A percentile compares a stretch with the other conserved stretches of the same genome.
phyloP scores from a whole-genome alignment of 176 grass and related monocot species.

The Thalia dealbata region DNA sequence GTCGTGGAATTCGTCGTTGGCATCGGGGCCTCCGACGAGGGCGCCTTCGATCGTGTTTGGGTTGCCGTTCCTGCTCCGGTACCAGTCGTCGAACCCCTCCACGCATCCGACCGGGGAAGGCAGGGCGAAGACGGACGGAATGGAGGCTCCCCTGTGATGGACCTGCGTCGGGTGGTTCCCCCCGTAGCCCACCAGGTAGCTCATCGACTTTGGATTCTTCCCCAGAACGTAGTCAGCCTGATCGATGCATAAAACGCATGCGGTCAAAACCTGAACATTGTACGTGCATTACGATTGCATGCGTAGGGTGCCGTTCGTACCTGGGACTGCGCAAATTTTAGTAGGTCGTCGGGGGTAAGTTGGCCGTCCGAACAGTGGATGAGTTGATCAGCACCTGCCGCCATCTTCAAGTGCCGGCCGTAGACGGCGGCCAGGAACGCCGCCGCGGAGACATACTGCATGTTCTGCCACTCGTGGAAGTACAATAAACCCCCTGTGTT shows the following conservation, averaged over 20 bases:
- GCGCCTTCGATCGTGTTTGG: conserved; percentile 65
- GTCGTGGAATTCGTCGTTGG: conserved; percentile 54
- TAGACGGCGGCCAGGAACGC: conserved; percentile 72
- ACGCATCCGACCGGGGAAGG: conserved; percentile 40
- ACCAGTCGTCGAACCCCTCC: conserved; percentile 77
- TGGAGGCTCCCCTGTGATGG: conserved; percentile 88
- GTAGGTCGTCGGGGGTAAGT: conserved; percentile 37
- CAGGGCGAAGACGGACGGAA: conserved; percentile 39
- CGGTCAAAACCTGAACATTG: too few species aligned
- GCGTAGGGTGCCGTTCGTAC: conserved; percentile 3
- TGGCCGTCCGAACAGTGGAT: conserved; percentile 62
- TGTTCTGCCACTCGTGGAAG: conserved; percentile 78
- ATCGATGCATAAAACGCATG: too few species aligned
- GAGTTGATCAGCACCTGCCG: conserved; percentile 28
- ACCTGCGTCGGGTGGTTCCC: conserved; percentile 46
- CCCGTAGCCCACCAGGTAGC: conserved; percentile 80
- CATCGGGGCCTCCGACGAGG: conserved; percentile 69
- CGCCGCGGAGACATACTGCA: conserved; percentile 72
- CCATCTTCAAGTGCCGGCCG: conserved; percentile 45
- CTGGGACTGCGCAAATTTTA: conserved; percentile 53
- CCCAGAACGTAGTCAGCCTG: conserved; percentile 77
- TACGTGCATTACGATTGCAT: too few species aligned
- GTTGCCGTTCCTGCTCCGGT: conserved; percentile 43
- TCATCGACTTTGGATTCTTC: conserved; percentile 66
- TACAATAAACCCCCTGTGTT: conserved; percentile 53